Percentiles rank a stretch among this genome's conserved stretches.
Evolutionary conservation across 2,329 filamentous ascomycete genomes (phyloP).

Genomic region (Bipolaris victoriae): DNA sequence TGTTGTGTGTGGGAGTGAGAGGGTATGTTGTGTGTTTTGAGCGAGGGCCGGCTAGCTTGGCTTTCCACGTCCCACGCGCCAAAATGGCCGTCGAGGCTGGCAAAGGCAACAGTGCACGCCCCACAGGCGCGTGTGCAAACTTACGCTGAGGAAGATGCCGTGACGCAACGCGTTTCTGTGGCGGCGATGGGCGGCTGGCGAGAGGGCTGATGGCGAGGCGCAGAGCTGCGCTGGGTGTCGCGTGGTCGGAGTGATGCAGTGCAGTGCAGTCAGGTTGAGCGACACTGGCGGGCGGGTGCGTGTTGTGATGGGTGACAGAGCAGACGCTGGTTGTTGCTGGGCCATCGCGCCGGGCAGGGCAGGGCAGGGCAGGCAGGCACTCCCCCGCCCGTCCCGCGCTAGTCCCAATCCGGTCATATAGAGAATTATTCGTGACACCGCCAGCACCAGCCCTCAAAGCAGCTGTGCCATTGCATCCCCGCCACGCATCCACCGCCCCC

Average conservation of each 20-base stretch:
- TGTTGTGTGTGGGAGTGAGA: slow-evolving; percentile 41
- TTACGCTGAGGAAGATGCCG: slow-evolving; percentile 31
- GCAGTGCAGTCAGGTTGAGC: slow-evolving; percentile 18
- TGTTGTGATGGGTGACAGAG: slow-evolving; percentile 26
- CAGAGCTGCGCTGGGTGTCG: not conserved
- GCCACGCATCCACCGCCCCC: slow-evolving; percentile 20
- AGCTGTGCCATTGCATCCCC: slow-evolving; percentile 26
- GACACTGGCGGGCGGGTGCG: slow-evolving; percentile 3
- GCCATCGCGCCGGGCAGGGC: slow-evolving; percentile 18
- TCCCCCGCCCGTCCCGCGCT: slow-evolving; percentile 23
- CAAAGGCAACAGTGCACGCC: slow-evolving; percentile 36
- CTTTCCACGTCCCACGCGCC: slow-evolving; percentile 34
- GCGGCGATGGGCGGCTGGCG: slow-evolving; percentile 4
- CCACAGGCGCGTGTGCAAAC: slow-evolving; percentile 43
- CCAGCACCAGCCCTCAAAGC: slow-evolving; percentile 30
- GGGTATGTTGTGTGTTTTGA: slow-evolving; percentile 47
- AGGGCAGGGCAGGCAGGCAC: slow-evolving; percentile 16
- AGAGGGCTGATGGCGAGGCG: slow-evolving; percentile 3
- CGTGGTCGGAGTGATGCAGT: slow-evolving; percentile 22
- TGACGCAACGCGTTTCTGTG: slow-evolving; percentile 33
- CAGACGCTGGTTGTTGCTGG: slow-evolving; percentile 25
- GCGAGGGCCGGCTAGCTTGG: slow-evolving; percentile 32
- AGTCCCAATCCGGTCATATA: slow-evolving; percentile 32
- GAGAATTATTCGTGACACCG: slow-evolving; percentile 41
- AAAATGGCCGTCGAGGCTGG: slow-evolving; percentile 41